Conservation (phyloP, 495 filamentous ascomycete species). For the Neurospora sp. region DNA sequence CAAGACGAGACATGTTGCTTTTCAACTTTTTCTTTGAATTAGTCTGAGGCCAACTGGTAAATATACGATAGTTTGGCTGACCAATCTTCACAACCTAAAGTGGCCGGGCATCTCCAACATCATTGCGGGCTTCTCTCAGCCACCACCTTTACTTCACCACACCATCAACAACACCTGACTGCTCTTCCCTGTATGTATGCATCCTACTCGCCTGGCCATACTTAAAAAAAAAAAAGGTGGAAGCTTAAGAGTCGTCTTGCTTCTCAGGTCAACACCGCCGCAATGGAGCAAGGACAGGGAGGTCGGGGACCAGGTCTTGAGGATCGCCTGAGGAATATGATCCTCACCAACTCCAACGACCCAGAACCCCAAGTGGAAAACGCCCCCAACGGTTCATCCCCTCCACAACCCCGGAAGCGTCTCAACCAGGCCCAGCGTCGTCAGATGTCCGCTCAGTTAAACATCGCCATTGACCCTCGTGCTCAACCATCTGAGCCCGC, state of each 20-base stretch:
- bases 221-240: not conserved
- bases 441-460: conserved; percentile 41
- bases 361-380: not conserved
- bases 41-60: not conserved
- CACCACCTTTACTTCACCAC: not conserved
- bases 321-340: conserved; percentile 31
- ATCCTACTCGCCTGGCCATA: not conserved
- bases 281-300: conserved; percentile 16
- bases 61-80: not conserved
- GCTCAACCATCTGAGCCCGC: conserved; percentile 11
- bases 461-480: conserved; percentile 39
- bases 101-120: not conserved
- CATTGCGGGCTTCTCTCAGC: not conserved
- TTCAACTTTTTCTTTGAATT: not conserved
- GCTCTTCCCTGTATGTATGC: not conserved
- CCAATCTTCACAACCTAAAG: not conserved
- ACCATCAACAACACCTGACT: not conserved
- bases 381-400: not conserved
- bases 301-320: conserved; percentile 22
- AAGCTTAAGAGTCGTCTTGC: not conserved
- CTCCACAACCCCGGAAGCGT: conserved; percentile 27
- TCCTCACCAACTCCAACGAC: conserved; percentile 22
- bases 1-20: not conserved
- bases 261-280: not conserved
- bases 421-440: conserved; percentile 47